phyloP scores from a whole-genome alignment of 345 rosid genomes.

The Gossypium bickii region DNA sequence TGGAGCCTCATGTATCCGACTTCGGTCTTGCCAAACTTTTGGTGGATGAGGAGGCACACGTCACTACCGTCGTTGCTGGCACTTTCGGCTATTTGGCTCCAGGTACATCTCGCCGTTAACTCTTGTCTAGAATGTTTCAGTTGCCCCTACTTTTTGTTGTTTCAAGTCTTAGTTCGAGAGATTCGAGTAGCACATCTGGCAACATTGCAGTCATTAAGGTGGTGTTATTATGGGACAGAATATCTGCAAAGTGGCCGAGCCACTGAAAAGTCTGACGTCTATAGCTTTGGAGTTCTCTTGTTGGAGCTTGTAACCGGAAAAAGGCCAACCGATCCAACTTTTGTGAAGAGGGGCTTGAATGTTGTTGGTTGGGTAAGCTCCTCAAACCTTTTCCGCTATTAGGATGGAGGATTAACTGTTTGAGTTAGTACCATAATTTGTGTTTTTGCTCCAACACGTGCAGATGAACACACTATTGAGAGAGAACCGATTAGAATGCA shows the following conservation, averaged over 20 bases:
- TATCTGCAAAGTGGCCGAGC: constrained; percentile 94
- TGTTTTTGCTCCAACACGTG: neutral
- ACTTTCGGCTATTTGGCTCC: constrained; percentile 98
- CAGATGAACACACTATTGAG: constrained; percentile 81
- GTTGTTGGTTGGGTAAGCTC: constrained; percentile 91
- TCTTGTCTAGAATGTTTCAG: neutral
- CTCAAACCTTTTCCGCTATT: neutral
- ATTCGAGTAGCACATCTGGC: neutral
- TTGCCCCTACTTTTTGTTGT: neutral
- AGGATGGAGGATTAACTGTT: neutral
- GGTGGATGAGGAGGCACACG: constrained; percentile 87
- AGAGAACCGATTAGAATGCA: constrained; percentile 67
- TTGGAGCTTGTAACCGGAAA: constrained; percentile 88
- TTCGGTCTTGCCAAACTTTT: constrained; percentile 97
- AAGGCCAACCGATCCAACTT: constrained; percentile 81
- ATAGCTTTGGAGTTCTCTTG: constrained; percentile 95
- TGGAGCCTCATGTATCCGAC: constrained; percentile 89
- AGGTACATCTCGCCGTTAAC: constrained; percentile 34
- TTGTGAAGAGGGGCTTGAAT: constrained; percentile 79
- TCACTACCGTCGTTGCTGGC: constrained; percentile 97
- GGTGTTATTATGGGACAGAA: constrained; percentile 39
- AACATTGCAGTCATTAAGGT: too few species aligned
- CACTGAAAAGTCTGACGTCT: constrained; percentile 89
- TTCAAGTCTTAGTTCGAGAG: neutral
- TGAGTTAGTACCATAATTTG: neutral